These are phyloP conservation scores for Colletotrichum tropicicola DNA, from an alignment of 2,329 filamentous ascomycete genomes.

Conservation along the genomic window DNA sequence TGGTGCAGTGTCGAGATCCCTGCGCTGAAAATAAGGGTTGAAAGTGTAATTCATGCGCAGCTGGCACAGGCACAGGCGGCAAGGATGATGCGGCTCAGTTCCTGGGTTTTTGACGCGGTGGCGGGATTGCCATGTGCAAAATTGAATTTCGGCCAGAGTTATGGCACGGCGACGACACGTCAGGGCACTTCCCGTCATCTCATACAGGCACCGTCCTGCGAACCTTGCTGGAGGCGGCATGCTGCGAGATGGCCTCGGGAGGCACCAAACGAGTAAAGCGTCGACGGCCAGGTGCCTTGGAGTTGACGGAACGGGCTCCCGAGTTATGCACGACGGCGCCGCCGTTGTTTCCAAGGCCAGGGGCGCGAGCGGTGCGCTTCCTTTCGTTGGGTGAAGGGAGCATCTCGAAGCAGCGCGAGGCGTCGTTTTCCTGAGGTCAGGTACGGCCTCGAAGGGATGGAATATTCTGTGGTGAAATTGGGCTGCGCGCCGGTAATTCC, in stretches of 20 bases:
- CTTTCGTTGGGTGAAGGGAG: background rate
- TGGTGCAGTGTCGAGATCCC: background rate
- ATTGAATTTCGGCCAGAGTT: constrained; percentile 23
- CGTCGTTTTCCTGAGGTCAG: background rate
- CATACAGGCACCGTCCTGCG: constrained; percentile 23
- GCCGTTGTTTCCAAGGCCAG: constrained; percentile 6
- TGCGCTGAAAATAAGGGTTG: constrained; percentile 12
- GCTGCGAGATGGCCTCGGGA: background rate
- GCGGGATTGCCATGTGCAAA: background rate
- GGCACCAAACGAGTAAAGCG: background rate
- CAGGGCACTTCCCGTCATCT: constrained; percentile 29
- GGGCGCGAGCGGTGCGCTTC: background rate
- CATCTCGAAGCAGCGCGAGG: background rate
- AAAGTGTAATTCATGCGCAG: constrained; percentile 26
- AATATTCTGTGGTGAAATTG: background rate
- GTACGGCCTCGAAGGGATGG: no score
- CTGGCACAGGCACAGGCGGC: background rate
- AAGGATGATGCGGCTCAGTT: constrained; percentile 22
- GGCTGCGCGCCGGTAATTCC: background rate
- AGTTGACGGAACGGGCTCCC: constrained; percentile 11
- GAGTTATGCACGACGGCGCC: constrained; percentile 9
- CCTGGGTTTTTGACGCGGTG: background rate
- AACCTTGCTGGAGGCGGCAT: constrained; percentile 15
- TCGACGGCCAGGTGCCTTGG: background rate
- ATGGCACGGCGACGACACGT: constrained; percentile 7